These are phyloP conservation scores for Dipteronia sinensis DNA, from an alignment of 345 rosid genomes.

Conservation along the genomic window DNA sequence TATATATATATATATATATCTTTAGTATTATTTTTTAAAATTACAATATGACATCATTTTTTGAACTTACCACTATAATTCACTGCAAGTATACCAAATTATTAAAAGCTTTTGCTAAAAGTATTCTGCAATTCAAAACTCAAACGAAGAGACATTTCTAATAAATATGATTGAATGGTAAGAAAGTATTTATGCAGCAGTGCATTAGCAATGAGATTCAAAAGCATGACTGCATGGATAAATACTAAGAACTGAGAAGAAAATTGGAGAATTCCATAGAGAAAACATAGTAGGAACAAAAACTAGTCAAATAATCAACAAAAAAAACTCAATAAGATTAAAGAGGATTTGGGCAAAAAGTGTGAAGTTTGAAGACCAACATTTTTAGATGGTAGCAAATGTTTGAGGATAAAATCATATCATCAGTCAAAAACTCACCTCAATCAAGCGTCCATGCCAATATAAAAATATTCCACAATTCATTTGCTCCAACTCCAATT, in stretches of 20 bases:
- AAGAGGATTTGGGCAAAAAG: neutral
- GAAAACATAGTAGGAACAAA: neutral
- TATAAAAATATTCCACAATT: slow-evolving; percentile 41
- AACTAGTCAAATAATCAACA: neutral
- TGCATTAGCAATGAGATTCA: neutral
- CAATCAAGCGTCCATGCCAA: slow-evolving; percentile 44
- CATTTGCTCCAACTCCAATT: slow-evolving; percentile 40
- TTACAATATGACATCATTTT: no score
- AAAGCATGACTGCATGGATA: no score
- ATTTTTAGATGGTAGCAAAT: neutral
- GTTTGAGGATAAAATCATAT: neutral
- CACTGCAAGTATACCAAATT: no score
- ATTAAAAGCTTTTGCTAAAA: no score
- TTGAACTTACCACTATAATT: no score
- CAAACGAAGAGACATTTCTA: neutral
- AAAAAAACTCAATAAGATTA: neutral
- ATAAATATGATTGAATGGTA: neutral
- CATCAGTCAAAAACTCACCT: slow-evolving; percentile 24
- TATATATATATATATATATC: no score
- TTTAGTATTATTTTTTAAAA: no score
- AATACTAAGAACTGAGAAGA: no score
- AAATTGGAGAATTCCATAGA: no score
- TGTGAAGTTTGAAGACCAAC: neutral
- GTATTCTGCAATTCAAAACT: neutral
- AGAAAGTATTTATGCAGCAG: neutral